Percentiles rank a stretch among this genome's conserved stretches.
Evolutionary conservation across 768 basidiomycete species (phyloP).

Genomic region (Tulasnella sp.): DNA sequence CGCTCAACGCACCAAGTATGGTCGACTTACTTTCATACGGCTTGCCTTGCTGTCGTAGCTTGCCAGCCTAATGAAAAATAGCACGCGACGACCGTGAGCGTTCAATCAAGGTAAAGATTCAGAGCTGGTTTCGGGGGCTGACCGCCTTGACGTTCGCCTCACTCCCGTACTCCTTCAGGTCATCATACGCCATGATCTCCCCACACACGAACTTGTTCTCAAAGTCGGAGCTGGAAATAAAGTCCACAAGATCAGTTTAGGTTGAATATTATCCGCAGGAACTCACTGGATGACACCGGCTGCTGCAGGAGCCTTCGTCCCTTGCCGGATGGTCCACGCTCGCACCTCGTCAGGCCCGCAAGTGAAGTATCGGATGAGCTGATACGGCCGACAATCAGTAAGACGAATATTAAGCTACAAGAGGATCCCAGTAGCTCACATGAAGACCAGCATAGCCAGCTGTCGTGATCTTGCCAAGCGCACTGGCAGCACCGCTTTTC

Average conservation of each 20-base stretch:
- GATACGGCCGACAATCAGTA: constrained; percentile 4
- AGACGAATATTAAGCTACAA: neutral
- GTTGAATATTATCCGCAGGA: too few species aligned
- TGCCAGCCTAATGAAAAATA: constrained; percentile 43
- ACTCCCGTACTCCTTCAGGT: constrained; percentile 82
- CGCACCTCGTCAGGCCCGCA: constrained; percentile 95
- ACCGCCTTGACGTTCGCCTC: constrained; percentile 86
- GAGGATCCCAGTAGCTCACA: constrained; percentile 32
- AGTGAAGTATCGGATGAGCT: constrained; percentile 95
- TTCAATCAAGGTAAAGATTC: too few species aligned
- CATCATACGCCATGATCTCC: constrained; percentile 89
- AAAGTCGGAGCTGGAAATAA: constrained; percentile 86
- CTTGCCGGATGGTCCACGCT: constrained; percentile 93
- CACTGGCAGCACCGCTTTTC: constrained; percentile 61
- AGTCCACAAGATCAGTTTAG: too few species aligned
- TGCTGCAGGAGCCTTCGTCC: constrained; percentile 91
- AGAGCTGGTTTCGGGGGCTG: constrained; percentile 8
- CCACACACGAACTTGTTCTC: constrained; percentile 97
- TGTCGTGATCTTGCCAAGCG: constrained; percentile 87
- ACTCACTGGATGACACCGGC: constrained; percentile 91
- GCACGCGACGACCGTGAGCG: neutral
- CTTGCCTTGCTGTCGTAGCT: constrained; percentile 91
- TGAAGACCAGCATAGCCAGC: constrained; percentile 84
- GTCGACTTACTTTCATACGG: constrained; percentile 75
- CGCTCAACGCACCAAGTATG: neutral